Percentiles rank a stretch among this genome's conserved stretches.
Evolutionary conservation across 768 basidiomycete genomes (phyloP).

Genomic region (Phlegmacium glaucopus): DNA sequence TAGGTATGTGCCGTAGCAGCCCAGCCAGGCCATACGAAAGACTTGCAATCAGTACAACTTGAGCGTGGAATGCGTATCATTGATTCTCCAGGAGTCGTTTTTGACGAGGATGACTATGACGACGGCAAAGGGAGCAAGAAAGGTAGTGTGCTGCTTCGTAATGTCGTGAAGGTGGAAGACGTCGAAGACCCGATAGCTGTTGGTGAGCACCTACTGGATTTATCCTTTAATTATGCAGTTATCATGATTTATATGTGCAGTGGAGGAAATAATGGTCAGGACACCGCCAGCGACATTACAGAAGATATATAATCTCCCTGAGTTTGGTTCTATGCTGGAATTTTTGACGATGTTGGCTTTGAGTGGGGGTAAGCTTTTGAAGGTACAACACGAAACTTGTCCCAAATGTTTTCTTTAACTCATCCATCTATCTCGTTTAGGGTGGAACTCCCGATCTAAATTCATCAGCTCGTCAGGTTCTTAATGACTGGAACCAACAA

Average conservation of each 20-base stretch:
- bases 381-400: conserved; percentile 41
- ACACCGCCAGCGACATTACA: conserved; percentile 70
- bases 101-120: conserved; percentile 68
- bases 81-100: conserved; percentile 97
- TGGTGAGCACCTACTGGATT: conserved; percentile 45
- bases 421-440: conserved; percentile 29
- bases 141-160: conserved; percentile 72
- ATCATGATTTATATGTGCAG: conserved; percentile 41
- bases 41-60: conserved; percentile 85
- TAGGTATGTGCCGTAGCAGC: conserved; percentile 93
- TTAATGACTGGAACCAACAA: conserved; percentile 94
- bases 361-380: conserved; percentile 76
- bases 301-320: conserved; percentile 83
- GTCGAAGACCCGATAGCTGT: conserved; percentile 88
- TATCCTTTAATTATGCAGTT: background rate
- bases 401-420: background rate
- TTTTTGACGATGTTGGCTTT: conserved; percentile 91
- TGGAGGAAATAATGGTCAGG: conserved; percentile 80
- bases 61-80: conserved; percentile 91
- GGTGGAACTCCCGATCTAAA: conserved; percentile 91
- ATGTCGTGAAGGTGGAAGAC: conserved; percentile 89
- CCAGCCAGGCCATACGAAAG: conserved; percentile 91
- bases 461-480: conserved; percentile 74
- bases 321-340: conserved; percentile 67
- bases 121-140: conserved; percentile 45